phyloP scores from a whole-genome alignment of 257 asterid species.

The Fraxinus quadrangulata region DNA sequence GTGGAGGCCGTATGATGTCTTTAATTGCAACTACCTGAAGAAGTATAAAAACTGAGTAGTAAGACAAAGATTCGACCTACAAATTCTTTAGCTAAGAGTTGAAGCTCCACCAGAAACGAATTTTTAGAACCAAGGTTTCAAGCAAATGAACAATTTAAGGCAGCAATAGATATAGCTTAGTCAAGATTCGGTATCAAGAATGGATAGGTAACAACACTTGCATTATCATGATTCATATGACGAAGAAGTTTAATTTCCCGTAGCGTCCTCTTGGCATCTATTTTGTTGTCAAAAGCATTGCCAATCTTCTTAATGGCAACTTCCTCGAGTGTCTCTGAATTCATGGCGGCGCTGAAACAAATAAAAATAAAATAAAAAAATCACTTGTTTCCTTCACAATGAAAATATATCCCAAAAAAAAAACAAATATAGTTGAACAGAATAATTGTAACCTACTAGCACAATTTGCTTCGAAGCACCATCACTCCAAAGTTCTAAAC shows the following conservation, averaged over 20 bases:
- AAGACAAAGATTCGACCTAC: conserved; percentile 5
- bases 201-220: conserved; percentile 31
- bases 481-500: conserved; percentile 2
- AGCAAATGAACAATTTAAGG: conserved; percentile 11
- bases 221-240: conserved; percentile 95
- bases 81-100: neutral
- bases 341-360: conserved; percentile 77
- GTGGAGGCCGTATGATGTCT: conserved; percentile 96
- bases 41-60: conserved; percentile 13
- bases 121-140: neutral
- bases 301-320: conserved; percentile 99
- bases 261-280: conserved; percentile 93
- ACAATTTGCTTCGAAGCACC: neutral
- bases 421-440: neutral
- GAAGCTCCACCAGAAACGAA: neutral
- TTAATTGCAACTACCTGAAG: conserved; percentile 78
- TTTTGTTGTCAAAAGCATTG: conserved; percentile 90
- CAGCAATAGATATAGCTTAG: neutral
- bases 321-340: conserved; percentile 93
- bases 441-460: conserved; percentile 4
- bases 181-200: neutral
- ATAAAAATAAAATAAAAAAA: conserved; percentile 18
- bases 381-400: conserved; percentile 30
- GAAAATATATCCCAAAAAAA: neutral
- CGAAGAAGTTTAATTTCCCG: conserved; percentile 94